Conservation (phyloP, 164 flowering plant species). For the Magnolia officinalis region DNA sequence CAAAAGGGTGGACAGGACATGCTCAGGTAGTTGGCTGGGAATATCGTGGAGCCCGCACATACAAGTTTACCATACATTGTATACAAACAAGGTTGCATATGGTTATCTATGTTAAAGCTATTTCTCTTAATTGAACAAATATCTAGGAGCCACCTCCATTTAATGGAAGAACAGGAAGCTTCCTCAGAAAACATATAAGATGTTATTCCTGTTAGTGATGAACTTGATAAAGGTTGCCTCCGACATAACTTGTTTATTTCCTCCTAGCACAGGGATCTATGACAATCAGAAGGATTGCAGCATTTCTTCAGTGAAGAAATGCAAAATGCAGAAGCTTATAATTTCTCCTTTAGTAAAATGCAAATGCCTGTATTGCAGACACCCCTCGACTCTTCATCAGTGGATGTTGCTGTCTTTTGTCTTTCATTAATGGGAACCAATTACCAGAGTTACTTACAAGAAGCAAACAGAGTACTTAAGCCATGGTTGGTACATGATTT, state of each 20-base stretch:
- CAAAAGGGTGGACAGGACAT: too few relatives aligned
- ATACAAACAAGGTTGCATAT: too few relatives aligned
- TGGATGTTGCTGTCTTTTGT: slow-evolving; percentile 91
- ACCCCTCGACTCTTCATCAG: slow-evolving; percentile 64
- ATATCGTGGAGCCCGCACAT: too few relatives aligned
- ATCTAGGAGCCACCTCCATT: too few relatives aligned
- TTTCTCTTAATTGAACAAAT: too few relatives aligned
- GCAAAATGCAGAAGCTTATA: background rate
- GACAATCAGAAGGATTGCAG: background rate
- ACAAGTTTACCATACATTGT: too few relatives aligned
- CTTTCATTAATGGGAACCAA: slow-evolving; percentile 90
- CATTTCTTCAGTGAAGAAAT: too few relatives aligned
- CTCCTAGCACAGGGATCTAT: background rate
- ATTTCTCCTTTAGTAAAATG: background rate
- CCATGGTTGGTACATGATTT: slow-evolving; percentile 39
- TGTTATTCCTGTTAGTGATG: background rate
- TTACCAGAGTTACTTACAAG: slow-evolving; percentile 60
- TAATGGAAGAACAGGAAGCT: too few relatives aligned
- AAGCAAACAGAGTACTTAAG: slow-evolving; percentile 85
- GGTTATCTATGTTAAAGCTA: background rate
- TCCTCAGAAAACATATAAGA: background rate
- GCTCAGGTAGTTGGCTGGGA: too few relatives aligned
- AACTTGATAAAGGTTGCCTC: background rate
- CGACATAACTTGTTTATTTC: background rate
- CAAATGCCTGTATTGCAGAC: slow-evolving; percentile 35